A percentile compares a stretch with the other conserved stretches of the same genome.
Conservation (phyloP, 129 eudicot genomes). For the Flaveria sonorensis region DNA sequence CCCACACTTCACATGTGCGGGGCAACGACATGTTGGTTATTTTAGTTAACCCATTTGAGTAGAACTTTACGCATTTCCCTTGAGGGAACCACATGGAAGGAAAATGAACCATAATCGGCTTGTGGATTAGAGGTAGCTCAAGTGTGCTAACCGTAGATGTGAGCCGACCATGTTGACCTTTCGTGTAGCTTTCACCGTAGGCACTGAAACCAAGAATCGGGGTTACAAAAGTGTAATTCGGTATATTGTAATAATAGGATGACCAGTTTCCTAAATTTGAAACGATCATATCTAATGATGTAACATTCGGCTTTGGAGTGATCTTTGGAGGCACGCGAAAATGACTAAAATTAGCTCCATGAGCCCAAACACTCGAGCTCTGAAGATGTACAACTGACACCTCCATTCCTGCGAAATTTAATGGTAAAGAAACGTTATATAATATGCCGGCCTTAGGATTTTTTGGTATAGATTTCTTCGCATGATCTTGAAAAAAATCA, state of each 20-base stretch:
- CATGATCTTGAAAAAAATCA: slow-evolving; percentile 49
- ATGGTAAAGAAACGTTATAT: slow-evolving; percentile 63
- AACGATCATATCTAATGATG: slow-evolving; percentile 56
- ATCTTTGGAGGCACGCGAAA: slow-evolving; percentile 63
- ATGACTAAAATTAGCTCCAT: slow-evolving; percentile 58
- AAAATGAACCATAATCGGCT: slow-evolving; percentile 51
- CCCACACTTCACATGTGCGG: slow-evolving; percentile 41
- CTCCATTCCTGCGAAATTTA: slow-evolving; percentile 59
- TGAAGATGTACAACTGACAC: slow-evolving; percentile 53
- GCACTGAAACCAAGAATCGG: slow-evolving; percentile 60
- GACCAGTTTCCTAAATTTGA: slow-evolving; percentile 80
- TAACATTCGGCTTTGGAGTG: slow-evolving; percentile 51
- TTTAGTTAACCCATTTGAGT: slow-evolving; percentile 40
- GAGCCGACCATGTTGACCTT: slow-evolving; percentile 9
- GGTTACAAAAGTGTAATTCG: slow-evolving; percentile 55
- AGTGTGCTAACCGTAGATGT: slow-evolving; percentile 27
- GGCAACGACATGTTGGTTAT: slow-evolving; percentile 49
- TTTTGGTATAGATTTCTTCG: slow-evolving; percentile 37
- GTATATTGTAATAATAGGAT: slow-evolving; percentile 54
- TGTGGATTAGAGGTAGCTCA: slow-evolving; percentile 31
- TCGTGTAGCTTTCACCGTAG: slow-evolving; percentile 45
- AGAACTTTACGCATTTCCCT: slow-evolving; percentile 60
- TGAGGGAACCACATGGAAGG: slow-evolving; percentile 28
- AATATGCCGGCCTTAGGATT: slow-evolving; percentile 45
- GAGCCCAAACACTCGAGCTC: slow-evolving; percentile 50